A percentile compares a stretch with the other conserved stretches of the same genome.
phyloP scores from a whole-genome alignment of 116 monocot species.

The Cymodocea nodosa region DNA sequence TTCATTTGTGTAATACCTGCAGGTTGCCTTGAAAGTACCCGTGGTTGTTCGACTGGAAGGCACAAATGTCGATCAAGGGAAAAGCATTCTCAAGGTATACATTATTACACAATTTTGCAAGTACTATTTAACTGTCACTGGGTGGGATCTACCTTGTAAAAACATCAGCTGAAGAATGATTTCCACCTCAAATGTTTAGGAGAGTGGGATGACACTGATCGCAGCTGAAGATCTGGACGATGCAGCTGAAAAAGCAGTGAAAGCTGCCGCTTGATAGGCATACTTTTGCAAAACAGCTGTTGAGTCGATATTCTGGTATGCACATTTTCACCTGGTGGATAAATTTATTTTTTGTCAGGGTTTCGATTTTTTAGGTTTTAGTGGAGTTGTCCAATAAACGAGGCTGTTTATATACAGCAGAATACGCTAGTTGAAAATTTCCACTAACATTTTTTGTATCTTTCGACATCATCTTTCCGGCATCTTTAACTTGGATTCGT shows the following conservation, averaged over 20 bases:
- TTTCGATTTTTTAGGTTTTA: not conserved
- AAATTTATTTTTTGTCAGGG: not conserved
- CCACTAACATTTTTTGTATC: no score
- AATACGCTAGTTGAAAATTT: not conserved
- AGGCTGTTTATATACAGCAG: not conserved
- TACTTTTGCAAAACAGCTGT: not conserved
- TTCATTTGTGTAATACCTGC: not conserved
- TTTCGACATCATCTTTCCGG: no score
- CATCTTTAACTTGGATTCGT: no score
- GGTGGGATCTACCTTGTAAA: no score
- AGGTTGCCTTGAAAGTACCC: conserved; percentile 85
- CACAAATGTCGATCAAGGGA: conserved; percentile 95
- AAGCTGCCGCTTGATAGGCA: conserved; percentile 26
- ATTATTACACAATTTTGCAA: no score
- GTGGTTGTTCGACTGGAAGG: conserved; percentile 97
- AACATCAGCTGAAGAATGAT: no score
- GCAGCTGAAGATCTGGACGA: conserved; percentile 94
- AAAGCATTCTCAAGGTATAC: conserved; percentile 87
- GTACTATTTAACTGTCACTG: no score
- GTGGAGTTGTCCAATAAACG: not conserved
- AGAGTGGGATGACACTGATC: conserved; percentile 85
- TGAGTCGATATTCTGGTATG: no score
- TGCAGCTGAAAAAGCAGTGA: conserved; percentile 90
- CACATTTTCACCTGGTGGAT: not conserved
- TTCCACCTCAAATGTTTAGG: conserved; percentile 23